These are phyloP conservation scores for Lindgomyces ingoldianus DNA, from an alignment of 495 filamentous ascomycete species.

Conservation along the genomic window DNA sequence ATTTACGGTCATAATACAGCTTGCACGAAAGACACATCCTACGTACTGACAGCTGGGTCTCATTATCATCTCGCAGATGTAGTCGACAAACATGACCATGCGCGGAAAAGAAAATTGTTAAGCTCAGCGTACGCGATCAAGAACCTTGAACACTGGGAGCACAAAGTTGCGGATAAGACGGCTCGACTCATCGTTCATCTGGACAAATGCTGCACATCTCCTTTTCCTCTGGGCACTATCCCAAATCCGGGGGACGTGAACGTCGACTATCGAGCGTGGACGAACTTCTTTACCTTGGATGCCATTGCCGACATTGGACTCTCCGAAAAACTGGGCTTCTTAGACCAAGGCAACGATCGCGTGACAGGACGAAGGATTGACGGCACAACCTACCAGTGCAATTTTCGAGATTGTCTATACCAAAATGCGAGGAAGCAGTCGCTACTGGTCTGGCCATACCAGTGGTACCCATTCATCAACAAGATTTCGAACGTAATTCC, in stretches of 20 bases:
- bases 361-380: slow-evolving; percentile 47
- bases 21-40: slow-evolving; percentile 54
- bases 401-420: slow-evolving; percentile 53
- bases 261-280: slow-evolving; percentile 26
- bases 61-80: slow-evolving; percentile 53
- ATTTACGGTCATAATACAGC: slow-evolving; percentile 58
- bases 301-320: slow-evolving; percentile 58
- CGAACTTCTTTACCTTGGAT: slow-evolving; percentile 33
- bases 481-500: slow-evolving; percentile 38
- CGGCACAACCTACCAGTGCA: slow-evolving; percentile 46
- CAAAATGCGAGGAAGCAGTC: slow-evolving; percentile 50
- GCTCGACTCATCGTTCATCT: slow-evolving; percentile 39
- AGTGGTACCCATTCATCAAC: slow-evolving; percentile 46
- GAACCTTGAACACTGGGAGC: slow-evolving; percentile 58
- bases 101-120: slow-evolving; percentile 54
- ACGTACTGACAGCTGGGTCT: slow-evolving; percentile 47
- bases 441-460: slow-evolving; percentile 52
- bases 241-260: slow-evolving; percentile 29
- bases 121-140: slow-evolving; percentile 57
- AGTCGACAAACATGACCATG: slow-evolving; percentile 52
- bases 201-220: slow-evolving; percentile 33
- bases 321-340: slow-evolving; percentile 54
- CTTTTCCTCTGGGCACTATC: background rate
- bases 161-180: slow-evolving; percentile 57
- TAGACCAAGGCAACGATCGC: slow-evolving; percentile 52